These are phyloP conservation scores for Pleurotus platypus DNA, from an alignment of 768 basidiomycete genomes.

Conservation along the genomic window DNA sequence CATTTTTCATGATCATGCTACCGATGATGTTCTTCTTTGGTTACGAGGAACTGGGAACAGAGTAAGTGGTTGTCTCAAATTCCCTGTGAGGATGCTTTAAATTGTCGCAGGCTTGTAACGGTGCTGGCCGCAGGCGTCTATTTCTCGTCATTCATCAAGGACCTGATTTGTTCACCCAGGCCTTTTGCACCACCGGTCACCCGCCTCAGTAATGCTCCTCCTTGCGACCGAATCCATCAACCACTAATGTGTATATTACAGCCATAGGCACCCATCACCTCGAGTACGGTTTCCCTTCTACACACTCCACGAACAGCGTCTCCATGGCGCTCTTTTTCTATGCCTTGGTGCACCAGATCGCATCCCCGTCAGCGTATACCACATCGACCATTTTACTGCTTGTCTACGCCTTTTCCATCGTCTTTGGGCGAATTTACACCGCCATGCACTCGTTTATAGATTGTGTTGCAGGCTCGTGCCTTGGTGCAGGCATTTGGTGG, in stretches of 20 bases:
- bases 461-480: slow-evolving; percentile 54
- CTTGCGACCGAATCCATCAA: neutral
- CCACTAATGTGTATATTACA: slow-evolving; percentile 18
- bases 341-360: slow-evolving; percentile 51
- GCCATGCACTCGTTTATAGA: slow-evolving; percentile 89
- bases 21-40: slow-evolving; percentile 92
- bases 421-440: slow-evolving; percentile 78
- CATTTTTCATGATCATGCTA: slow-evolving; percentile 89
- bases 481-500: slow-evolving; percentile 75
- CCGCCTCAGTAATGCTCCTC: slow-evolving; percentile 59
- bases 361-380: slow-evolving; percentile 37
- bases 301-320: slow-evolving; percentile 88
- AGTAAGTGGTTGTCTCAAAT: slow-evolving; percentile 44
- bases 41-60: slow-evolving; percentile 61
- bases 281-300: slow-evolving; percentile 95
- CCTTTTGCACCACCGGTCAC: slow-evolving; percentile 90
- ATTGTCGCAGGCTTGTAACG: slow-evolving; percentile 49
- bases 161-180: slow-evolving; percentile 85
- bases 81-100: neutral
- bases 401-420: slow-evolving; percentile 66
- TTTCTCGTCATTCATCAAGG: slow-evolving; percentile 83
- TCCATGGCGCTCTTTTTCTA: slow-evolving; percentile 86
- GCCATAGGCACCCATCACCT: slow-evolving; percentile 78
- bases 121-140: slow-evolving; percentile 82
- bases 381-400: slow-evolving; percentile 40